These are phyloP conservation scores for Aphanomyces astaci DNA, from an alignment of 352 stramenopile species.

Conservation along the genomic window DNA sequence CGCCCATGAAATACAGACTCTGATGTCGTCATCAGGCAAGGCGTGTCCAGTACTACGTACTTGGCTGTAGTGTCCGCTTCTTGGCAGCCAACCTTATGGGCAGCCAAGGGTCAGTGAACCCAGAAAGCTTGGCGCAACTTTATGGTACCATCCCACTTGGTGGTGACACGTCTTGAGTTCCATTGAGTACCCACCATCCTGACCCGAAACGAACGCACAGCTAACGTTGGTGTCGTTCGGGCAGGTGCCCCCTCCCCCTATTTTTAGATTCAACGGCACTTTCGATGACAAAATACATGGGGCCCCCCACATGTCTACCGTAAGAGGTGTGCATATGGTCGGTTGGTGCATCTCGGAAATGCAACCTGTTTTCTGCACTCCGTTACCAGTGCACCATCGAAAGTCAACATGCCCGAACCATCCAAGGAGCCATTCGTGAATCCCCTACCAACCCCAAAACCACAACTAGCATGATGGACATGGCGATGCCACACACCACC, in stretches of 20 bases:
- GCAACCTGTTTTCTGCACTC: not conserved
- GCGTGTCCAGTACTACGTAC: too few species aligned
- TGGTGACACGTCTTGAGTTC: too few species aligned
- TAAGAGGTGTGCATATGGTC: not conserved
- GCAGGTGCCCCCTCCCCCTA: not conserved
- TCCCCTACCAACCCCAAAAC: not conserved
- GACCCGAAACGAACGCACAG: not conserved
- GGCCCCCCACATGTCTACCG: not conserved
- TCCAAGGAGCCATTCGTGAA: not conserved
- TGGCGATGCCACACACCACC: not conserved
- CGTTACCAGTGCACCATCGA: not conserved
- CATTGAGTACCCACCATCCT: not conserved
- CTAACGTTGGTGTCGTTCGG: not conserved
- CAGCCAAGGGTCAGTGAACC: too few species aligned
- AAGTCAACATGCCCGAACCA: not conserved
- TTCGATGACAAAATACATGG: not conserved
- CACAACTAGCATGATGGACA: not conserved
- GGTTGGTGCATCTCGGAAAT: conserved; percentile 4
- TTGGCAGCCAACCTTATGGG: too few species aligned
- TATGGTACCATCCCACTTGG: too few species aligned
- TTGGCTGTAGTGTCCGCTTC: too few species aligned
- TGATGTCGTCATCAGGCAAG: too few species aligned
- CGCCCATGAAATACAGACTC: too few species aligned
- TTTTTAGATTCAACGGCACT: not conserved
- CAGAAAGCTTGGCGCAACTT: too few species aligned